Percentiles rank a stretch among this genome's conserved stretches.
phyloP scores from a whole-genome alignment of 1,284 basidiomycete species.

The Puccinia coronata region DNA sequence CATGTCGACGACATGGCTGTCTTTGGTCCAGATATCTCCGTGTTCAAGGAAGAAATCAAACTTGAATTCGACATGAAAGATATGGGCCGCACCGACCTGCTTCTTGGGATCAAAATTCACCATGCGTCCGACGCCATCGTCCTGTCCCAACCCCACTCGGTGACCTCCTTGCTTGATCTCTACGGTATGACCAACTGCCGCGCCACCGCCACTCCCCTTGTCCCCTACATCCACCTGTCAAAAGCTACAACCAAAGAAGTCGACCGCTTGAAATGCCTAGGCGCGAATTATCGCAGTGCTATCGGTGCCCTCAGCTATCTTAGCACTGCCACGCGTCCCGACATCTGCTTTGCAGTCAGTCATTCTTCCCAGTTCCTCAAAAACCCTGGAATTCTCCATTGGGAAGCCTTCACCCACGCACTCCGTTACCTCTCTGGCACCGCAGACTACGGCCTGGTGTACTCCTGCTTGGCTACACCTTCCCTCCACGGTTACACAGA shows the following conservation, averaged over 20 bases:
- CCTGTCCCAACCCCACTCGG: not conserved
- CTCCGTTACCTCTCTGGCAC: not conserved
- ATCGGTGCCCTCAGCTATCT: slow-evolving; percentile 17
- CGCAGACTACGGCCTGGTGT: not conserved
- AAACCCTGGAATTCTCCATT: not conserved
- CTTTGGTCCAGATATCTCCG: not conserved
- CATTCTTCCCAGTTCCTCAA: not conserved
- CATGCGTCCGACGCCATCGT: not conserved
- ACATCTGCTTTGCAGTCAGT: slow-evolving; percentile 15
- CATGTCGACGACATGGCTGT: slow-evolving; percentile 9
- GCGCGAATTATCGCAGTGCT: slow-evolving; percentile 4
- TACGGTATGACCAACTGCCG: not conserved
- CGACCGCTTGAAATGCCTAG: slow-evolving; percentile 1
- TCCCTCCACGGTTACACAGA: not conserved
- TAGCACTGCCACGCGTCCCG: not conserved
- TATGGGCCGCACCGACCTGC: not conserved
- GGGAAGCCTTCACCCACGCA: slow-evolving; percentile 7
- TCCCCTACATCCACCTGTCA: not conserved
- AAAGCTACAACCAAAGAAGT: not conserved
- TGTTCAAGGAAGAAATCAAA: not conserved
- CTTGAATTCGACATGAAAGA: not conserved
- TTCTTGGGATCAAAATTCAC: not conserved
- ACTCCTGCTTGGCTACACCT: not conserved
- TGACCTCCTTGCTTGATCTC: not conserved
- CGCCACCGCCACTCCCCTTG: not conserved